Evolutionary conservation across 768 basidiomycete genomes (phyloP), one percentile per base, ranked within the genome.

Genomic region (Agaricus bisporus): DNA sequence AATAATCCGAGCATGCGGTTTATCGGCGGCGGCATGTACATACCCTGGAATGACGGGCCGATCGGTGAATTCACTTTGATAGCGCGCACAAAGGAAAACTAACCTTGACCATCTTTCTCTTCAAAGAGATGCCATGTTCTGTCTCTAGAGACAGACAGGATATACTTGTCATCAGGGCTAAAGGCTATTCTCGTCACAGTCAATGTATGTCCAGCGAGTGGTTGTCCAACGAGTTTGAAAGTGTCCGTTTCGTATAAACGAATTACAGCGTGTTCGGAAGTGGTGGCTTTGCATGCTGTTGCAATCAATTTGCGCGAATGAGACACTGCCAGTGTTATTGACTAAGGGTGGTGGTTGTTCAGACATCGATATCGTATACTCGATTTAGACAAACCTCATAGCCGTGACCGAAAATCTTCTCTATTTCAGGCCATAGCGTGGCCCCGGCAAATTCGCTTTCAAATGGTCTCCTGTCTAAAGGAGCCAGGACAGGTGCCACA

Each of bases 401-500:
- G 39, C 95, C 94, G 67, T 98, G 97, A 4, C 95, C 97, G 66
- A 97, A 99, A 0, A 99, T 76, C 66, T 99, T 99, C 62, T 98
- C 97, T 1, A 83, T 73, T 70, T 99, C 97, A 0, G 95, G 97
- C 97, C 97, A 99, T 0, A 98, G 75, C 0, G 95, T 98, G 14
- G 81, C 79, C 0, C 83, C 79, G 0, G 91, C 85, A 0, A 98
- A 76, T 66, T 98, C 94, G 10, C 90, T 91, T 64, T 98, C 97
- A 53, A 92, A 91, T 0, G 97, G 86, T n/a, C 78, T 46, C n/a
- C 53, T 71, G 48, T 76, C 58, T 11, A 64, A 58, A 15, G 53
- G 54, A 54, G 64, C 64, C 3, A 62, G 54, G 35, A 61, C 63
- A 12, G 66, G 45, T 26, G 60, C 64, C 42, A 64, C 63, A 25